phyloP scores from a whole-genome alignment of 306 rosid species.

The Prunus fruticosa region DNA sequence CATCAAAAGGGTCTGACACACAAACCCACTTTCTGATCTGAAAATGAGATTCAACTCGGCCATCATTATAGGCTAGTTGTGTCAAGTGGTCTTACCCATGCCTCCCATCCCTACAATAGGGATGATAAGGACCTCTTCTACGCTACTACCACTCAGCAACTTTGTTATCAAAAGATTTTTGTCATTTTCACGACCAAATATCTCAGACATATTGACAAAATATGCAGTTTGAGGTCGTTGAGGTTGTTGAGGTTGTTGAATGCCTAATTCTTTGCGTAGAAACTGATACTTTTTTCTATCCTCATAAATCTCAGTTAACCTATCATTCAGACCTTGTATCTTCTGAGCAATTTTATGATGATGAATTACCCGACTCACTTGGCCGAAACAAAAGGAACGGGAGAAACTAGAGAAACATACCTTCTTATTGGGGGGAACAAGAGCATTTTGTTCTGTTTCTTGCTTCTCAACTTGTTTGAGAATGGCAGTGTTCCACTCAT shows the following conservation, averaged over 20 bases:
- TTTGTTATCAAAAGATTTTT: not conserved
- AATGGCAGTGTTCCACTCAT: too few relatives aligned
- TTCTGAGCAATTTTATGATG: not conserved
- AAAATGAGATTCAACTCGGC: not conserved
- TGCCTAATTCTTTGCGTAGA: not conserved
- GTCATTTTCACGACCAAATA: not conserved
- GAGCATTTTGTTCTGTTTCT: too few relatives aligned
- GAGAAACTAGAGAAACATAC: not conserved
- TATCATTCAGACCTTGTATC: not conserved
- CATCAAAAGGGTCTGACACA: not conserved
- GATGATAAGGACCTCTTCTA: not conserved
- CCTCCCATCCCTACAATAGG: too few relatives aligned
- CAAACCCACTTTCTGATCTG: constrained; percentile 7
- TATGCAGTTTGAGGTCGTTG: not conserved
- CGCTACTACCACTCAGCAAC: not conserved
- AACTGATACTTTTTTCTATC: too few relatives aligned
- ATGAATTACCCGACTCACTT: not conserved
- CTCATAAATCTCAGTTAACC: too few relatives aligned
- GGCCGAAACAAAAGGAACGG: not conserved
- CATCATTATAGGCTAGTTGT: not conserved
- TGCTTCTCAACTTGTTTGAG: too few relatives aligned
- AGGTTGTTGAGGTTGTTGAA: not conserved
- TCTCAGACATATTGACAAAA: not conserved
- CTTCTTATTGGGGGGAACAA: fast-evolving
- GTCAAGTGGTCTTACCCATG: too few relatives aligned